These are phyloP conservation scores for Euptelea pleiosperma DNA, from an alignment of 164 flowering plant genomes.

Conservation along the genomic window DNA sequence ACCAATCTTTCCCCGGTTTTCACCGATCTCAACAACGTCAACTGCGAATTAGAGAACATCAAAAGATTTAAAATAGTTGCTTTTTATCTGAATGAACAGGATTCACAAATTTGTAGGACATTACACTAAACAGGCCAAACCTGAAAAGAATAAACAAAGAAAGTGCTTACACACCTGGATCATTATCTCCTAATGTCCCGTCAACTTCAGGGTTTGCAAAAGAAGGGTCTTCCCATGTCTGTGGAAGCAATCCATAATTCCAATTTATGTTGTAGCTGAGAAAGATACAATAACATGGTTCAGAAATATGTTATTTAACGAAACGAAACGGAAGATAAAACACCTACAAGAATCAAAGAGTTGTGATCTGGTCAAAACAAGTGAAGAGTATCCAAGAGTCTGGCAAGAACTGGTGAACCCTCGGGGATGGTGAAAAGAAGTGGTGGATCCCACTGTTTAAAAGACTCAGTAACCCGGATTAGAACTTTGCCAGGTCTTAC, in stretches of 20 bases:
- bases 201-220: conserved; percentile 79
- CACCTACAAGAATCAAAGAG: no score
- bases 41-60: conserved; percentile 41
- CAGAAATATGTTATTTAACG: neutral
- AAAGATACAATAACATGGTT: neutral
- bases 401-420: no score
- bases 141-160: neutral
- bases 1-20: conserved; percentile 63
- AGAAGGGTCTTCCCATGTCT: conserved; percentile 99
- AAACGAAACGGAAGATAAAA: neutral
- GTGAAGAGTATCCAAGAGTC: no score
- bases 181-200: conserved; percentile 93
- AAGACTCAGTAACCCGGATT: neutral
- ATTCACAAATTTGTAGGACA: neutral
- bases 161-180: conserved; percentile 38
- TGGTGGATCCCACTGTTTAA: neutral
- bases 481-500: no score
- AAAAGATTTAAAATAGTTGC: neutral
- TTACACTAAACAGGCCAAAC: neutral
- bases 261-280: conserved; percentile 82
- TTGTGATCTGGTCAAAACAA: no score
- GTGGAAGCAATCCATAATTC: conserved; percentile 98
- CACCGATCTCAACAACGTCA: conserved; percentile 99
- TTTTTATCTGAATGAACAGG: neutral
- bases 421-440: neutral